These are phyloP conservation scores for Keithomyces neogunnii DNA, from an alignment of 2,329 filamentous ascomycete genomes.

Conservation along the genomic window DNA sequence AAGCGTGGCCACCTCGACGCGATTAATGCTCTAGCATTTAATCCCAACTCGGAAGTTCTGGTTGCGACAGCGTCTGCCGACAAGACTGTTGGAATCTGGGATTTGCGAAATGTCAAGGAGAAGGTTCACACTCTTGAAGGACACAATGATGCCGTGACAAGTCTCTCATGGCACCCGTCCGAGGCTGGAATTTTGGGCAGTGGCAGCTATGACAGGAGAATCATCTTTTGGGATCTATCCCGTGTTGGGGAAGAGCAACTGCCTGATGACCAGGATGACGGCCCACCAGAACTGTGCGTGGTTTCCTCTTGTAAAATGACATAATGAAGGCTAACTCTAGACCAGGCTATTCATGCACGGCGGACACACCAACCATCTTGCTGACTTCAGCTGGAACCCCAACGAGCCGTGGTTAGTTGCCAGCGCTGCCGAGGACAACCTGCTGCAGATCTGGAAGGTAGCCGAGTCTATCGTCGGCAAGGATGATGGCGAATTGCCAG, in stretches of 20 bases:
- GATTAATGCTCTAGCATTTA: conserved; percentile 94
- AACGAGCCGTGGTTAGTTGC: conserved; percentile 96
- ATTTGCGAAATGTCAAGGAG: conserved; percentile 80
- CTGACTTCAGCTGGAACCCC: conserved; percentile 95
- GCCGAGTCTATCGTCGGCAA: conserved; percentile 73
- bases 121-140: conserved; percentile 87
- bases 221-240: conserved; percentile 95
- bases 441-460: conserved; percentile 91
- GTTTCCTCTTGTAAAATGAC: not conserved
- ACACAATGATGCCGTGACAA: conserved; percentile 84
- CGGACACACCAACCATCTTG: conserved; percentile 92
- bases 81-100: conserved; percentile 92
- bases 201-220: conserved; percentile 83
- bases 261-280: conserved; percentile 90
- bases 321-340: conserved; percentile 13
- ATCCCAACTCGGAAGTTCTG: conserved; percentile 81
- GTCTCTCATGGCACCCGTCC: conserved; percentile 87
- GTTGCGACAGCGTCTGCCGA: conserved; percentile 91
- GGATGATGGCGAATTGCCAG: conserved; percentile 65
- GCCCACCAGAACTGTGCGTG: conserved; percentile 81
- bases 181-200: conserved; percentile 85
- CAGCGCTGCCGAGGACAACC: conserved; percentile 91
- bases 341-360: conserved; percentile 82
- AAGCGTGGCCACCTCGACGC: conserved; percentile 77
- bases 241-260: conserved; percentile 89